These are phyloP conservation scores for Hymenotorrendiella dingleyae DNA, from an alignment of 2,329 filamentous ascomycete species.

Conservation along the genomic window DNA sequence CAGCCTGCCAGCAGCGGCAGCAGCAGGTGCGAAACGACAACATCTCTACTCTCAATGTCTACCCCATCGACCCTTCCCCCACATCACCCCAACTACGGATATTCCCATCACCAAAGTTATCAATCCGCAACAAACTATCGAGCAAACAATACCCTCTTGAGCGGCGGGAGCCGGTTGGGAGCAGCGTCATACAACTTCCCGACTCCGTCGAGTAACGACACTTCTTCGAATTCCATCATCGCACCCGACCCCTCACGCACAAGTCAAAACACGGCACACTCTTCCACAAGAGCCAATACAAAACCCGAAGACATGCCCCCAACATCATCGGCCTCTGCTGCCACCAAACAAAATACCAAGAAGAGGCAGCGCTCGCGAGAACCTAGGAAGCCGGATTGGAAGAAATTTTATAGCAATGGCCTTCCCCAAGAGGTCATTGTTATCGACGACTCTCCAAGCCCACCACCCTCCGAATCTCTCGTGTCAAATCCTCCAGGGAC, in stretches of 20 bases:
- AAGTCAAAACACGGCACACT: conserved; percentile 17
- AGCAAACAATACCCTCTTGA: conserved; percentile 37
- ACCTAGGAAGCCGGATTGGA: conserved; percentile 66
- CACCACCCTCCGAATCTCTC: conserved; percentile 30
- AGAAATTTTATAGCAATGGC: conserved; percentile 75
- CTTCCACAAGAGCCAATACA: conserved; percentile 18
- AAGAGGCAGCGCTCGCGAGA: conserved; percentile 34
- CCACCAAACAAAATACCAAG: conserved; percentile 30
- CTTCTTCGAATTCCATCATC: conserved; percentile 20
- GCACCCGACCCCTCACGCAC: conserved; percentile 22
- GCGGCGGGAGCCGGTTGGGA: conserved; percentile 28
- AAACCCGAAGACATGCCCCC: conserved; percentile 33
- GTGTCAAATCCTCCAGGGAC: conserved; percentile 34
- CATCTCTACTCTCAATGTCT: conserved; percentile 63
- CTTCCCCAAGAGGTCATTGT: conserved; percentile 80
- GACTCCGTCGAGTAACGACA: conserved; percentile 28
- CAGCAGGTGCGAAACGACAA: conserved; percentile 18
- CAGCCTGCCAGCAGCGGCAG: no score
- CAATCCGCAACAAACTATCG: conserved; percentile 49
- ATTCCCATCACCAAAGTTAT: conserved; percentile 50
- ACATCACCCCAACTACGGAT: conserved; percentile 59
- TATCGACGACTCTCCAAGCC: conserved; percentile 63
- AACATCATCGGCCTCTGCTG: conserved; percentile 25
- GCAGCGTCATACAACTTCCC: conserved; percentile 25
- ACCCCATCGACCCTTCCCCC: conserved; percentile 71